Percentiles rank a stretch among this genome's conserved stretches.
These are phyloP conservation scores for Acer yangbiense DNA, from an alignment of 345 rosid genomes.

Conservation along the genomic window DNA sequence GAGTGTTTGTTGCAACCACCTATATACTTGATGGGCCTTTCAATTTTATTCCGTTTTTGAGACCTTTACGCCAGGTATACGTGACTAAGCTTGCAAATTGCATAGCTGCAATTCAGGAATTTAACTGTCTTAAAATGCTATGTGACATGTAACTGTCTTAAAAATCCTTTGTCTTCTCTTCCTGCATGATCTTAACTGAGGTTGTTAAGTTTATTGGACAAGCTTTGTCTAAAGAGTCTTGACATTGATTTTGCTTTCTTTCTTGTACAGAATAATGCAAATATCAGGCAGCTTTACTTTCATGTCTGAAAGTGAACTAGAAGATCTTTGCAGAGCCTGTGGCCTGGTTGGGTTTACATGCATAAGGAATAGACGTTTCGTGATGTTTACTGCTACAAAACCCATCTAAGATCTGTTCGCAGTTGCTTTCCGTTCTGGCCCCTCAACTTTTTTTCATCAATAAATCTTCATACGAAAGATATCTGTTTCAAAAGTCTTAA, in stretches of 20 bases:
- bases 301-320: slow-evolving; percentile 69
- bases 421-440: neutral
- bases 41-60: slow-evolving; percentile 45
- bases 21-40: slow-evolving; percentile 64
- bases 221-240: no score
- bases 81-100: slow-evolving; percentile 17
- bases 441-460: neutral
- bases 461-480: neutral
- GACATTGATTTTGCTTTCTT: neutral
- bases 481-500: neutral
- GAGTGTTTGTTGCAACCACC: slow-evolving; percentile 83
- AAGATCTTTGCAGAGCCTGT: slow-evolving; percentile 77
- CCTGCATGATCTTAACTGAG: no score
- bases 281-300: slow-evolving; percentile 53
- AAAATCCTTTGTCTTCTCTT: no score
- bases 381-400: slow-evolving; percentile 79
- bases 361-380: slow-evolving; percentile 58
- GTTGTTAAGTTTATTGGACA: no score
- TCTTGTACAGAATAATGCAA: slow-evolving; percentile 47
- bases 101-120: neutral
- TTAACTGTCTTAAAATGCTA: no score
- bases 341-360: slow-evolving; percentile 65
- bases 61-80: slow-evolving; percentile 58
- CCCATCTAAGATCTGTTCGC: slow-evolving; percentile 36
- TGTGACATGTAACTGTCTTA: no score